phyloP scores from a whole-genome alignment of 1,139 yeast species.

The Yamadazyma friedrichii region DNA sequence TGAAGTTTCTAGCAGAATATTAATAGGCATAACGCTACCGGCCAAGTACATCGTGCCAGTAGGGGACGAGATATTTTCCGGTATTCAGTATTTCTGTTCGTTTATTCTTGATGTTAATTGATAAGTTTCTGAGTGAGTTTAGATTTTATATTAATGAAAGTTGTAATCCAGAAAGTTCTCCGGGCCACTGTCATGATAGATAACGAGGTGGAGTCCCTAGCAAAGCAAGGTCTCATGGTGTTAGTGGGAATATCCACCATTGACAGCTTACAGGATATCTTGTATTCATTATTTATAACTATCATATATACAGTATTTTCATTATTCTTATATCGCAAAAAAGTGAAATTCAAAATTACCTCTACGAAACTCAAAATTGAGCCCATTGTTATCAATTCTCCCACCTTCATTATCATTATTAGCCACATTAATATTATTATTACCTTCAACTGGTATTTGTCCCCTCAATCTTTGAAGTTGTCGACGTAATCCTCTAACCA shows the following conservation, averaged over 20 bases:
- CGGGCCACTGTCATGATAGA: slow-evolving; percentile 87
- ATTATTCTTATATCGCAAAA: slow-evolving; percentile 22
- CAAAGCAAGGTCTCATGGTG: slow-evolving; percentile 71
- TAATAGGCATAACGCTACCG: too few species aligned
- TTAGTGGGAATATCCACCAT: slow-evolving; percentile 80
- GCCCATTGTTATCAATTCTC: slow-evolving; percentile 13
- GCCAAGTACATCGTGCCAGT: slow-evolving; percentile 69
- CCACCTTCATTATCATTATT: slow-evolving; percentile 10
- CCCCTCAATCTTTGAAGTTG: slow-evolving; percentile 26
- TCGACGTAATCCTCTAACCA: slow-evolving; percentile 28
- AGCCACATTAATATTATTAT: slow-evolving; percentile 6
- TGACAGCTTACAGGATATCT: slow-evolving; percentile 56
- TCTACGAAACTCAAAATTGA: slow-evolving; percentile 23
- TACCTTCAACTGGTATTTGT: slow-evolving; percentile 1
- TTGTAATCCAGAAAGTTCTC: slow-evolving; percentile 85
- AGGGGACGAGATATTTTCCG: slow-evolving; percentile 70
- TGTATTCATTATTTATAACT: background rate
- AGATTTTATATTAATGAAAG: slow-evolving; percentile 53
- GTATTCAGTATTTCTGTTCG: slow-evolving; percentile 66
- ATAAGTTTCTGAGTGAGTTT: background rate
- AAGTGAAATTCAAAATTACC: slow-evolving; percentile 39
- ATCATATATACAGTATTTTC: too few species aligned
- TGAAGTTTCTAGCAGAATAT: too few species aligned
- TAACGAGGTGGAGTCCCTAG: slow-evolving; percentile 62
- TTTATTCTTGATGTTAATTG: slow-evolving; percentile 51